Evolutionary conservation across 148 eudicot genomes (phyloP).

Genomic region (Spergularia bocconei): DNA sequence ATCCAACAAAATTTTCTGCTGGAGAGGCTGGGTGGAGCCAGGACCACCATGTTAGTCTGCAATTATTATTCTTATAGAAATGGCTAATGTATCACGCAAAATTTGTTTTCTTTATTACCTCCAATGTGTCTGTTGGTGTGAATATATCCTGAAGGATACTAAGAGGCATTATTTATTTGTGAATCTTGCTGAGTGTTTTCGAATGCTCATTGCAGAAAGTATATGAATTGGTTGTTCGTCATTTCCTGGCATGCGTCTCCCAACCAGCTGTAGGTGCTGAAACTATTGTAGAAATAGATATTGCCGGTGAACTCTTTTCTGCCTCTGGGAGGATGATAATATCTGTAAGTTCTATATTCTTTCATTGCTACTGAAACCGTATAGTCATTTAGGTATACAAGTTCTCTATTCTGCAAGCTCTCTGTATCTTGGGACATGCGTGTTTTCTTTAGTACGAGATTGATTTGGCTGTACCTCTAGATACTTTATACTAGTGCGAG

Average conservation of each 20-base stretch:
- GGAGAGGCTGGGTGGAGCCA: conserved; percentile 94
- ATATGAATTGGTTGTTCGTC: conserved; percentile 96
- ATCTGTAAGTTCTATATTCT: conserved; percentile 42
- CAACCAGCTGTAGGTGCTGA: conserved; percentile 98
- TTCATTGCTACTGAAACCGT: not conserved
- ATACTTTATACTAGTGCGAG: not conserved
- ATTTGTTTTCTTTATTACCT: not conserved
- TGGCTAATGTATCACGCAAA: not conserved
- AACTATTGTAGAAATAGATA: conserved; percentile 86
- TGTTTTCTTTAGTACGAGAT: not conserved
- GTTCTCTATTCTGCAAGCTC: not conserved
- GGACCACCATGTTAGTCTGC: conserved; percentile 73
- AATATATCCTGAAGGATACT: not conserved
- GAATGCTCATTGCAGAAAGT: conserved; percentile 51
- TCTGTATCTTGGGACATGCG: not conserved
- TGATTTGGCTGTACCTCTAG: not conserved
- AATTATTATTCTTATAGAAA: not conserved
- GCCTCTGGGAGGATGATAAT: conserved; percentile 88
- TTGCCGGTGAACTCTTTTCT: conserved; percentile 80
- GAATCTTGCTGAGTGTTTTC: not conserved
- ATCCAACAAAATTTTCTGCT: conserved; percentile 90
- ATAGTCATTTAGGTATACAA: not conserved
- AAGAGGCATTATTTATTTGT: not conserved
- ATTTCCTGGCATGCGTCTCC: conserved; percentile 97
- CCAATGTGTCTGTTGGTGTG: conserved; percentile 2